These are phyloP conservation scores for Fusarium sp. DNA, from an alignment of 2,329 filamentous ascomycete genomes.

Conservation along the genomic window DNA sequence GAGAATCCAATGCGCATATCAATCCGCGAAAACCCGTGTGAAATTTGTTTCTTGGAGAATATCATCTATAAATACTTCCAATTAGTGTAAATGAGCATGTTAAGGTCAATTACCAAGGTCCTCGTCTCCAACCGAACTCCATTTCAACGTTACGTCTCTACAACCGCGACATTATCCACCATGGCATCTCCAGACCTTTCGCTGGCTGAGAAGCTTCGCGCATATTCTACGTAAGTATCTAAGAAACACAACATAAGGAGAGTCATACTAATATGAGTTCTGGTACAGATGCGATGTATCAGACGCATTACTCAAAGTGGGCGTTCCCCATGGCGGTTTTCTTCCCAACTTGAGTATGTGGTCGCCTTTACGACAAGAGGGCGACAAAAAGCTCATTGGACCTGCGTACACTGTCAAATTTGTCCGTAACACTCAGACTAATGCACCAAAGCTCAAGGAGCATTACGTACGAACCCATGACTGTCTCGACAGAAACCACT, in stretches of 20 bases:
- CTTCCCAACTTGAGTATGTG: not conserved
- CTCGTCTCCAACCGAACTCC: not conserved
- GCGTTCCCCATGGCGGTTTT: not conserved
- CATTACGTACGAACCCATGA: not conserved
- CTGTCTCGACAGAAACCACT: too few species aligned
- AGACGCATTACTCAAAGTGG: not conserved
- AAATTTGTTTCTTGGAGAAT: rapidly evolving
- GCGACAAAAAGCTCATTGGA: not conserved
- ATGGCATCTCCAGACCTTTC: not conserved
- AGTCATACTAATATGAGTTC: rapidly evolving
- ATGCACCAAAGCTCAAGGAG: not conserved
- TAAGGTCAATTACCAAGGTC: rapidly evolving
- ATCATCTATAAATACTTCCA: rapidly evolving
- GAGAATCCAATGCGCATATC: rapidly evolving
- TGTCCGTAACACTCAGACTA: not conserved
- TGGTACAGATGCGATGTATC: not conserved
- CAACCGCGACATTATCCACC: rapidly evolving
- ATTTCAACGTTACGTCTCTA: not conserved
- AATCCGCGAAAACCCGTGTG: rapidly evolving
- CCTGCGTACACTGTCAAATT: not conserved
- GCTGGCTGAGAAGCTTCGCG: not conserved
- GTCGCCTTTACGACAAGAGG: not conserved
- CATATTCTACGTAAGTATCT: not conserved
- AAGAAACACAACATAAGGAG: too few species aligned
- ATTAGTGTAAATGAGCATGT: rapidly evolving